Evolutionary conservation across 495 filamentous ascomycete species (phyloP).

Genomic region (Talaromyces adpressus): DNA sequence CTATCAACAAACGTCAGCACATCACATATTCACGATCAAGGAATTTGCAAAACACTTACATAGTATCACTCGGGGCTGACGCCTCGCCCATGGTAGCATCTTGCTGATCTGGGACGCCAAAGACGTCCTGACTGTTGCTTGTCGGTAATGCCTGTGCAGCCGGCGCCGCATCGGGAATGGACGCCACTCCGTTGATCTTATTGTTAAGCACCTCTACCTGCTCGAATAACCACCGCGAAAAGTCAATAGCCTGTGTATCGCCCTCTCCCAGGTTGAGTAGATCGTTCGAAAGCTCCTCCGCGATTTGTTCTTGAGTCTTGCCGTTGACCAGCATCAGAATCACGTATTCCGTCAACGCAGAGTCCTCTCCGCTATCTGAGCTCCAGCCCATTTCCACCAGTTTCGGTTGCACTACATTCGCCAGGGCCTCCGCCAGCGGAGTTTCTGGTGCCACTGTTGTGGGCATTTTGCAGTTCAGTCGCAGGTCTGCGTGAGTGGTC

Average conservation of each 20-base stretch:
- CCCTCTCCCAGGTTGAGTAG: slow-evolving; percentile 77
- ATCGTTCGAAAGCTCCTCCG: slow-evolving; percentile 81
- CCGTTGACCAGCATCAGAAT: slow-evolving; percentile 94
- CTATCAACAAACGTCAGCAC: slow-evolving; percentile 33
- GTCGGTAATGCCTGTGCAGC: slow-evolving; percentile 29
- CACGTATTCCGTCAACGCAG: slow-evolving; percentile 88
- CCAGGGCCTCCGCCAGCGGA: slow-evolving; percentile 75
- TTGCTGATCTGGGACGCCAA: slow-evolving; percentile 16
- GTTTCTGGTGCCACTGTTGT: slow-evolving; percentile 65
- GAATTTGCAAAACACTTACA: slow-evolving; percentile 51
- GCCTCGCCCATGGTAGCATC: slow-evolving; percentile 71
- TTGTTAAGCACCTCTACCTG: slow-evolving; percentile 63
- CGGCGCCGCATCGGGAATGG: slow-evolving; percentile 11
- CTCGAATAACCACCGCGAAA: slow-evolving; percentile 85
- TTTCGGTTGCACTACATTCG: slow-evolving; percentile 78
- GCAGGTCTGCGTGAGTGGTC: background rate
- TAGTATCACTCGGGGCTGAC: slow-evolving; percentile 42
- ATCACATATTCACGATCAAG: background rate
- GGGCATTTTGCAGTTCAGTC: slow-evolving; percentile 47
- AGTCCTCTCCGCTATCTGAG: slow-evolving; percentile 68
- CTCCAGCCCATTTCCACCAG: slow-evolving; percentile 93
- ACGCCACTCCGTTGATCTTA: slow-evolving; percentile 46
- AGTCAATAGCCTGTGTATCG: slow-evolving; percentile 73
- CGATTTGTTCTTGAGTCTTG: slow-evolving; percentile 83
- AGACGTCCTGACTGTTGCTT: slow-evolving; percentile 20